These are phyloP conservation scores for Calonectria henricotiae DNA, from an alignment of 2,329 filamentous ascomycete species.

Conservation along the genomic window DNA sequence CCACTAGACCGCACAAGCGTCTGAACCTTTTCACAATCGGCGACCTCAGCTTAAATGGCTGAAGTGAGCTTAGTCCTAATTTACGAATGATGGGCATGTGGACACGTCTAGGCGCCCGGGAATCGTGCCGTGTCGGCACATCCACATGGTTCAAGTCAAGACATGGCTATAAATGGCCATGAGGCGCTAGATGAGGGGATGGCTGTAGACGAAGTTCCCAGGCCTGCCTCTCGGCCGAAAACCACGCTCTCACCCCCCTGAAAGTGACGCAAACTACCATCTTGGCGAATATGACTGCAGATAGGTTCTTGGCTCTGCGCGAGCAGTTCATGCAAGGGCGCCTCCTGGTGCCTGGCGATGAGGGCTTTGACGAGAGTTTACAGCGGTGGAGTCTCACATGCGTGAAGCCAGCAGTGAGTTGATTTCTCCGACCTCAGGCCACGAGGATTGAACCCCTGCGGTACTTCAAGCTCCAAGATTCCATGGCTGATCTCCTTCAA, in stretches of 20 bases:
- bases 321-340: slow-evolving; percentile 48
- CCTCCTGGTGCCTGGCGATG: slow-evolving; percentile 56
- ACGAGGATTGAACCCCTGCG: background rate
- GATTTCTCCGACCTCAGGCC: background rate
- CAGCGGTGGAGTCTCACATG: slow-evolving; percentile 59
- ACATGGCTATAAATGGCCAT: slow-evolving; percentile 1
- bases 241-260: background rate
- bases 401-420: slow-evolving; percentile 56
- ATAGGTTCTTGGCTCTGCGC: slow-evolving; percentile 44
- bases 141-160: slow-evolving; percentile 9
- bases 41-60: background rate
- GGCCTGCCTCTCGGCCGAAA: background rate
- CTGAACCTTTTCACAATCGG: background rate
- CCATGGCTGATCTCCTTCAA: slow-evolving; percentile 43
- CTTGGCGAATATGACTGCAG: slow-evolving; percentile 48
- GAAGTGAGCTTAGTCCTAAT: slow-evolving; percentile 17
- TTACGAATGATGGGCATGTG: slow-evolving; percentile 7
- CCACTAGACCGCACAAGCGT: background rate
- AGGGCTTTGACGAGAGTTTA: slow-evolving; percentile 57
- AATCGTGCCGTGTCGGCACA: background rate
- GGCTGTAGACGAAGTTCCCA: background rate
- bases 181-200: background rate
- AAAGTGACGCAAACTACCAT: slow-evolving; percentile 59
- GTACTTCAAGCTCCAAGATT: background rate
- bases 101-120: background rate